These are phyloP conservation scores for Albugo candida DNA, from an alignment of 352 stramenopile species.

Conservation along the genomic window DNA sequence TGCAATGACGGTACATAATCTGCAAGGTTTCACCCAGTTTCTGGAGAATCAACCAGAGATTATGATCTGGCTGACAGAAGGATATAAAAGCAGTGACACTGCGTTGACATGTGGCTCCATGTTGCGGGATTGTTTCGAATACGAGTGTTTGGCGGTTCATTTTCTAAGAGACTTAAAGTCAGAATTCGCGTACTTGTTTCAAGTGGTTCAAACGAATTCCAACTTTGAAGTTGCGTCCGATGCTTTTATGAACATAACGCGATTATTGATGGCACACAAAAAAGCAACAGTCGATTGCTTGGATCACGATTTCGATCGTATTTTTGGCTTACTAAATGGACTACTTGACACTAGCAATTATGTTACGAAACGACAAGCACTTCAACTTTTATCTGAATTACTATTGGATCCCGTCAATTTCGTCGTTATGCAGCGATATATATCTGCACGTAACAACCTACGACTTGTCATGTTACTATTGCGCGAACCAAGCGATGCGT, in stretches of 20 bases:
- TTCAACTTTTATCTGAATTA: slow-evolving; percentile 52
- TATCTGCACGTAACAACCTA: slow-evolving; percentile 44
- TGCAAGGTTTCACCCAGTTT: slow-evolving; percentile 37
- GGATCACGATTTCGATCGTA: slow-evolving; percentile 34
- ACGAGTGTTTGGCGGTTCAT: slow-evolving; percentile 30
- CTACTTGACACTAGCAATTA: slow-evolving; percentile 49
- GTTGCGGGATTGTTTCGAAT: slow-evolving; percentile 61
- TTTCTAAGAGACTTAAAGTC: slow-evolving; percentile 37
- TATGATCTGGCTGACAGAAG: slow-evolving; percentile 50
- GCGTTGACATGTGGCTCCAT: slow-evolving; percentile 61
- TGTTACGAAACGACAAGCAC: slow-evolving; percentile 44
- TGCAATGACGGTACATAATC: slow-evolving; percentile 50
- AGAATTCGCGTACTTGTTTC: slow-evolving; percentile 47
- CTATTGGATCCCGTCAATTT: slow-evolving; percentile 61
- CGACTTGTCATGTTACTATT: slow-evolving; percentile 57
- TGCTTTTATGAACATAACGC: slow-evolving; percentile 59
- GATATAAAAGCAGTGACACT: slow-evolving; percentile 49
- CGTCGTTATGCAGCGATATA: slow-evolving; percentile 57
- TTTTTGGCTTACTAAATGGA: slow-evolving; percentile 43
- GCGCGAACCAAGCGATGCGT: slow-evolving; percentile 44
- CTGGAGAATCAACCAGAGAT: slow-evolving; percentile 39
- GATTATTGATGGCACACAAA: slow-evolving; percentile 45
- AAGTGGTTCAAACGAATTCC: slow-evolving; percentile 47
- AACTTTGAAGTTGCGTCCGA: slow-evolving; percentile 77
- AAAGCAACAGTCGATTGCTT: slow-evolving; percentile 24